Base-by-base conservation (phyloP, 768 basidiomycete genomes). In the Cytidiella melzeri region DNA sequence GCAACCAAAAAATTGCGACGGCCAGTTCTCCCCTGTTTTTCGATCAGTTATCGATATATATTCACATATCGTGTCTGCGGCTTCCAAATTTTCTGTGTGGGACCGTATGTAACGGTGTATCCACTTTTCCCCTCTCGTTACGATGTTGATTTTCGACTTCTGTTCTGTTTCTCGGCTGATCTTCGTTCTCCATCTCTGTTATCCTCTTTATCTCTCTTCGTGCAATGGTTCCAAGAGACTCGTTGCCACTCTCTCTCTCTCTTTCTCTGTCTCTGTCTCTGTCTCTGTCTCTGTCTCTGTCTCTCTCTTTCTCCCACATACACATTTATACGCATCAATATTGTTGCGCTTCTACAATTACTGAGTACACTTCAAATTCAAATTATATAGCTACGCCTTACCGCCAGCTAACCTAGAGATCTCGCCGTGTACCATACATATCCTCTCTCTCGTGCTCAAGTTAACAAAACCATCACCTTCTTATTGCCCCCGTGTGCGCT, bases 381-480 rank as follows among this genome's bases (percentile, higher is more conserved):
- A 48, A 40, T 27, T 15, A 34, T 34, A n/a, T 48, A 48, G n/a
- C 48, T 12, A 44, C 19, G 19, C 30, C 37, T 23, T 28, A n/a
- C n/a, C n/a, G n/a, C n/a, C n/a, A n/a, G n/a, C 39, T 40, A 43
- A 50, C 38, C 41, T 53, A 53, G 52, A 53, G 39, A 30, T 18
- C 42, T 41, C 42, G 40, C 47, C 28, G 11, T 53, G 52, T 53
- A 53, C 46, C 52, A 53, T 53, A 53, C n/a, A n/a, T n/a, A n/a
- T n/a, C n/a, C n/a, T n/a, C n/a, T 44, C 43, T 24, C 45, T 24
- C 43, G 47, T 43, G 38, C 30, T 53, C 47, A 45, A 53, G 45
- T 37, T 36, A 53, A 53, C 47, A 53, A 20, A n/a, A n/a, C n/a
- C n/a, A n/a, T n/a, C n/a, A n/a, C n/a, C n/a, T n/a, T n/a, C n/a